Evolutionary conservation across 768 basidiomycete genomes (phyloP).

Genomic region (Suillus fuscotomentosus): DNA sequence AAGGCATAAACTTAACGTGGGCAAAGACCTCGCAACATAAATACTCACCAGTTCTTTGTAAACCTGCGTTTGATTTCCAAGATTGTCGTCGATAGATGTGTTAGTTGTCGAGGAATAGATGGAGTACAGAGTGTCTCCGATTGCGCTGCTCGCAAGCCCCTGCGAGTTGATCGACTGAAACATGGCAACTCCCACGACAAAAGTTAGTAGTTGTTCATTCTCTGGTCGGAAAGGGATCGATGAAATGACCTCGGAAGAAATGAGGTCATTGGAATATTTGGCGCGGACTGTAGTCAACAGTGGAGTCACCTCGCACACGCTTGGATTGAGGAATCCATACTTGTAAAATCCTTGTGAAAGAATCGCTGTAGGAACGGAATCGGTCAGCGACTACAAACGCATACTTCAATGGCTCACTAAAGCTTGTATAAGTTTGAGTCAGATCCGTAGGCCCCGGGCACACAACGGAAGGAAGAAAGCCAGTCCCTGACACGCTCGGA

Average conservation of each 20-base stretch:
- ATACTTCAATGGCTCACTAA: slow-evolving; percentile 2
- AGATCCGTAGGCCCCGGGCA: slow-evolving; percentile 7
- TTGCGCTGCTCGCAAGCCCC: background rate
- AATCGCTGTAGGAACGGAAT: slow-evolving; percentile 1
- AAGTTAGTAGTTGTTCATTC: slow-evolving; percentile 10
- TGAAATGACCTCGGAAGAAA: background rate
- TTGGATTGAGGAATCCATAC: slow-evolving; percentile 8
- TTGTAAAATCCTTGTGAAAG: slow-evolving; percentile 3
- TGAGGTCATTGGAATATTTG: background rate
- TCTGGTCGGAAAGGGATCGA: background rate
- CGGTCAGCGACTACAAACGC: background rate
- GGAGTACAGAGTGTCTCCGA: slow-evolving; percentile 15
- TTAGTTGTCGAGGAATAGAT: slow-evolving; percentile 2
- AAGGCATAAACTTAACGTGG: background rate
- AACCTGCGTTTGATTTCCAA: background rate
- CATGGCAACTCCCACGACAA: slow-evolving; percentile 10
- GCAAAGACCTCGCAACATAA: background rate
- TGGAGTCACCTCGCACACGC: slow-evolving; percentile 8
- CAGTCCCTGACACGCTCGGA: background rate
- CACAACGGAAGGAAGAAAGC: slow-evolving; percentile 9
- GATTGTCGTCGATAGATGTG: background rate
- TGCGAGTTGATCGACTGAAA: background rate
- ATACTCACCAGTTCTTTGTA: slow-evolving; percentile 7
- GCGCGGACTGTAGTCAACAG: slow-evolving; percentile 7
- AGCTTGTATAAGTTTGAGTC: background rate